Evolutionary conservation across 2,329 filamentous ascomycete species (phyloP).

Genomic region (Penicillium sp.): DNA sequence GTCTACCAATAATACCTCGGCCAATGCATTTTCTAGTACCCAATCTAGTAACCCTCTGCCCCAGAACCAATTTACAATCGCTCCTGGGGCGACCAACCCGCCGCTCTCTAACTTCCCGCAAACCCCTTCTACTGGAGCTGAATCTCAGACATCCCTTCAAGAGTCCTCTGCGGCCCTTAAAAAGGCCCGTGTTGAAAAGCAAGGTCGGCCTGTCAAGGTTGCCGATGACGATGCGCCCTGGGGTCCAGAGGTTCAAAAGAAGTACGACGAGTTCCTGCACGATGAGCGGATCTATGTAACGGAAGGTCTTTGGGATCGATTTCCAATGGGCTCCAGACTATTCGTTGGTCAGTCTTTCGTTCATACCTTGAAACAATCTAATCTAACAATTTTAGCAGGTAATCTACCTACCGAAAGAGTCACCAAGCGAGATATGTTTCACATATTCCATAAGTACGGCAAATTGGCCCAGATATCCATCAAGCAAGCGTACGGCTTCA

Average conservation of each 20-base stretch:
- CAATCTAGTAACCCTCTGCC: constrained; percentile 36
- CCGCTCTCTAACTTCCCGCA: constrained; percentile 42
- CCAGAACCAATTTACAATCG: constrained; percentile 28
- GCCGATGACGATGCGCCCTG: constrained; percentile 47
- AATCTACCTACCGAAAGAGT: constrained; percentile 92
- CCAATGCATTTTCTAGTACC: constrained; percentile 18
- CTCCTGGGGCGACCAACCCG: constrained; percentile 40
- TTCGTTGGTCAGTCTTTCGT: constrained; percentile 47
- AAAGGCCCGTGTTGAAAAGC: constrained; percentile 30
- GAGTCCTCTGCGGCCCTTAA: constrained; percentile 25
- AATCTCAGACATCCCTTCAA: constrained; percentile 19
- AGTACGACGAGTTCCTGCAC: constrained; percentile 52
- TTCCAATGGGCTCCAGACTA: constrained; percentile 49
- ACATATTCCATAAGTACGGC: constrained; percentile 82
- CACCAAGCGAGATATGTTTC: constrained; percentile 89
- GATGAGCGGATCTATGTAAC: constrained; percentile 53
- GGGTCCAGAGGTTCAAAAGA: constrained; percentile 50
- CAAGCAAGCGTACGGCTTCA: constrained; percentile 95
- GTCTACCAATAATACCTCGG: constrained; percentile 10
- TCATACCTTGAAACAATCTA: background rate
- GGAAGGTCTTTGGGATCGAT: constrained; percentile 53
- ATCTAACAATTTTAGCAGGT: constrained; percentile 50
- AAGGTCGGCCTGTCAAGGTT: constrained; percentile 22
- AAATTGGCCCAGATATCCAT: constrained; percentile 91
- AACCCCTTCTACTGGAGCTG: constrained; percentile 20